Conservation (phyloP, 2,329 filamentous ascomycete genomes). For the Trichoderma citrinoviride region DNA sequence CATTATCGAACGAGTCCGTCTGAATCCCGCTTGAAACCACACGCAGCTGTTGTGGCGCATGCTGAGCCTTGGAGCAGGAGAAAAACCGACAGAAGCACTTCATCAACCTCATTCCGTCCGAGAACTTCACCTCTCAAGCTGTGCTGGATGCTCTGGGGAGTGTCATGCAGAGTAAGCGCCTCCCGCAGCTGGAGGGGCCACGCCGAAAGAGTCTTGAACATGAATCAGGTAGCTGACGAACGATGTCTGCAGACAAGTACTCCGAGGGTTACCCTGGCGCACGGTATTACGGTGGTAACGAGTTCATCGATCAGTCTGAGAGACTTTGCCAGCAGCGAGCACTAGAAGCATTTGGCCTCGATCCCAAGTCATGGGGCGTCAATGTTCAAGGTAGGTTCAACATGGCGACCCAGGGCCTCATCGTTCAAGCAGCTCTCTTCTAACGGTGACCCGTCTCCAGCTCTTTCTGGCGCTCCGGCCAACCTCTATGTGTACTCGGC, state of each 20-base stretch:
- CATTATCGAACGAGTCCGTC: conserved; percentile 79
- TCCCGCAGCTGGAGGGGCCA: not conserved
- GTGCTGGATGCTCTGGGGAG: conserved; percentile 89
- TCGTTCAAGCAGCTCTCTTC: not conserved
- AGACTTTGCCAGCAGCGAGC: conserved; percentile 86
- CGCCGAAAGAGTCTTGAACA: no score
- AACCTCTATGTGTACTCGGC: conserved; percentile 96
- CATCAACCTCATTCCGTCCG: conserved; percentile 93
- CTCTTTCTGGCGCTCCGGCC: conserved; percentile 69
- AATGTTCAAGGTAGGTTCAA: conserved; percentile 76
- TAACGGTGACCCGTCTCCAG: conserved; percentile 41
- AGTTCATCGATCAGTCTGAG: conserved; percentile 91
- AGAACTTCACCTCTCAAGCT: conserved; percentile 93
- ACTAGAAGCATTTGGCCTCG: conserved; percentile 79
- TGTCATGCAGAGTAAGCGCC: conserved; percentile 82
- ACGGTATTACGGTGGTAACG: conserved; percentile 94
- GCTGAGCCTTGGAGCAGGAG: conserved; percentile 57
- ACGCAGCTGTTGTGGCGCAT: not conserved
- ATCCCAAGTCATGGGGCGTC: conserved; percentile 88
- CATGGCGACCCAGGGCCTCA: not conserved
- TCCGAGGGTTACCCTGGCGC: conserved; percentile 97
- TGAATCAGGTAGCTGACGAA: conserved; percentile 31
- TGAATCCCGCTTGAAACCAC: not conserved
- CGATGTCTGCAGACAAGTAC: conserved; percentile 72
- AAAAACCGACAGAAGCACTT: conserved; percentile 97